Evolutionary conservation across 169 alveolate species (phyloP).

Genomic region (Neospora caninum): DNA sequence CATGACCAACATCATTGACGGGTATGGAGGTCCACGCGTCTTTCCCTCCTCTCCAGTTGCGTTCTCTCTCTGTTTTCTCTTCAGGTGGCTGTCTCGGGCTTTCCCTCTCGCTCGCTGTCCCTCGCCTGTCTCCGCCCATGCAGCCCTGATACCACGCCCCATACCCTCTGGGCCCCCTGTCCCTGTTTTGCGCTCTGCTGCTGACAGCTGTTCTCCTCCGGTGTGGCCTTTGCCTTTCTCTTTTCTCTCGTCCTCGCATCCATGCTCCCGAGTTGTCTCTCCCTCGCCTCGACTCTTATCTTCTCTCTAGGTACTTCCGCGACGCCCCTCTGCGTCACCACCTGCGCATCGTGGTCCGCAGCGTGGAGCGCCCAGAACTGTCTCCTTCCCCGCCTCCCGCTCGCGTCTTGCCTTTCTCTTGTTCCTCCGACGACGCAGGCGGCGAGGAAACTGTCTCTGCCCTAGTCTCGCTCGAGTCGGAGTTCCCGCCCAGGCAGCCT

Average conservation of each 20-base stretch:
- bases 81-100: not conserved
- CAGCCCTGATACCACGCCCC: too few species aligned
- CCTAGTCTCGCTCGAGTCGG: not conserved
- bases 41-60: not conserved
- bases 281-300: not conserved
- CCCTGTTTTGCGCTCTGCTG: too few species aligned
- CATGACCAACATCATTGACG: constrained; percentile 79
- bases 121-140: not conserved
- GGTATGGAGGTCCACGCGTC: constrained; percentile 6
- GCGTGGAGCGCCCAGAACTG: constrained; percentile 68
- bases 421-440: not conserved
- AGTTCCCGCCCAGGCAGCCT: not conserved
- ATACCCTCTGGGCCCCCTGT: too few species aligned
- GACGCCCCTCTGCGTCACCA: constrained; percentile 74
- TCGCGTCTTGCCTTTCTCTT: not conserved
- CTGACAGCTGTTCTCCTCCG: too few species aligned
- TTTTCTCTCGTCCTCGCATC: too few species aligned
- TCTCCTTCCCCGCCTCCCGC: constrained; percentile 82
- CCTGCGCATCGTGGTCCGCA: constrained; percentile 36
- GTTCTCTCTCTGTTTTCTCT: not conserved
- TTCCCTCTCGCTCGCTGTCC: not conserved
- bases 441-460: not conserved
- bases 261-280: not conserved
- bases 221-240: too few species aligned
- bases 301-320: constrained; percentile 73